Evolutionary conservation across 805 yeast genomes (phyloP), one percentile per base, ranked within the genome.

Genomic region (Lachancea waltii): DNA sequence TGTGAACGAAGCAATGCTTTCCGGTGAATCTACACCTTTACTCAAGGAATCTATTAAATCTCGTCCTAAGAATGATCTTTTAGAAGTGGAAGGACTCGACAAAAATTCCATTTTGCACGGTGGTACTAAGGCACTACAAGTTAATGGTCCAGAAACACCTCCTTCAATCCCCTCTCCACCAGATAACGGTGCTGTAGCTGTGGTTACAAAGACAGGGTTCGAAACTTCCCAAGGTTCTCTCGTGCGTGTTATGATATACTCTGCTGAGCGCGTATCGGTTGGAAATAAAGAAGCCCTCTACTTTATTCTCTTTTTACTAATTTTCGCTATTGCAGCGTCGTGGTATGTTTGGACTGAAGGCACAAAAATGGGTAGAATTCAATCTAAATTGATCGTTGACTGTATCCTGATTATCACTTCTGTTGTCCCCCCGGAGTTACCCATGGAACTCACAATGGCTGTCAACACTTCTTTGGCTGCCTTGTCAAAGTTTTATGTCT

Each of bases 311-410:
- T 92, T 92, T 67, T 70, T 92, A 60, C 74, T 92, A 50, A 69
- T 84, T 26, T 92, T 92, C 55, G 98, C 98, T 45, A 73, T 92
- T 56, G 85, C 87, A 51, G 98, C 98, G 22, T 81, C 95, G 15
- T 82, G 95, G 86, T 92, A 90, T 57, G 97, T 92, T 38, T 92
- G 98, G 98, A 81, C 84, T 43, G 96, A 90, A 67, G 98, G 98
- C 64, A 83, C 95, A 17, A 80, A 74, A 60, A 81, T 85, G 85
- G 97, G 96, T 54, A 83, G 98, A 67, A 77, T 85, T 52, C 95
- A 90, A 63, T 84, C 95, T 39, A 90, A 90, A 65, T 75, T 92
- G 62, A 81, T 92, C 48, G 73, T 92, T 56, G 97, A 92, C 65
- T 92, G 98, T 79, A 83, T 92, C 48, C 75, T 92, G 56, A 94